phyloP scores from a whole-genome alignment of 805 yeast species.

The Candida michaelii region DNA sequence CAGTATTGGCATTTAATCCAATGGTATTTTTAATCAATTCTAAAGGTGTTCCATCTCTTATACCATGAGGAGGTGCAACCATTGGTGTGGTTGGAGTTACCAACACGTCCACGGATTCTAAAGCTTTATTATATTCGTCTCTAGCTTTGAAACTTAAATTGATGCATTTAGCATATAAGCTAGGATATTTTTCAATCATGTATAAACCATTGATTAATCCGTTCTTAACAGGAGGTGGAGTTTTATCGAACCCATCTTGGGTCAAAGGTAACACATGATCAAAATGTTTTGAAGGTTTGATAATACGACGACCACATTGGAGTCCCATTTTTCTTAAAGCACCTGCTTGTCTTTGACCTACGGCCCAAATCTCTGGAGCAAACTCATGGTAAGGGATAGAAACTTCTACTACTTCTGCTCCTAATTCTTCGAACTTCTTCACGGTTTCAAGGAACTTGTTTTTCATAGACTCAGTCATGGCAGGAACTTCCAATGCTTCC shows the following conservation, averaged over 20 bases:
- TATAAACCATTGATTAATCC: conserved; percentile 15
- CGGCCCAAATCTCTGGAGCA: conserved; percentile 19
- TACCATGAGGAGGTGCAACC: conserved; percentile 18
- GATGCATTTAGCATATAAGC: conserved; percentile 14
- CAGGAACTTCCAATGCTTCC: conserved; percentile 15
- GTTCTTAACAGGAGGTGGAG: conserved; percentile 15
- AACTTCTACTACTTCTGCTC: conserved; percentile 19
- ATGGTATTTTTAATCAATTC: conserved; percentile 15
- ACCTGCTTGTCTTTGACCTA: conserved; percentile 16
- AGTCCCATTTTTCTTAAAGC: conserved; percentile 15
- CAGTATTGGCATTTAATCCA: conserved; percentile 17
- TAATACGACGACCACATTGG: conserved; percentile 13
- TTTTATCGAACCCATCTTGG: conserved; percentile 16
- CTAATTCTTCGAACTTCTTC: conserved; percentile 13
- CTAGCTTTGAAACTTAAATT: conserved; percentile 16
- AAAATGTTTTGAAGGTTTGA: conserved; percentile 12
- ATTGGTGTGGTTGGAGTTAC: conserved; percentile 16
- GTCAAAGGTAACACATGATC: conserved; percentile 15
- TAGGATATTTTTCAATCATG: conserved; percentile 14
- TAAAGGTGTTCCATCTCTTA: conserved; percentile 14
- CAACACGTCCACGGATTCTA: conserved; percentile 14
- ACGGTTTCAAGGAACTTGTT: conserved; percentile 13
- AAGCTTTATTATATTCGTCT: conserved; percentile 15
- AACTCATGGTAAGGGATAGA: conserved; percentile 16
- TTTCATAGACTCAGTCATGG: conserved; percentile 16